Conservation (phyloP, 2,329 filamentous ascomycete genomes). For the Alternaria burnsii region DNA sequence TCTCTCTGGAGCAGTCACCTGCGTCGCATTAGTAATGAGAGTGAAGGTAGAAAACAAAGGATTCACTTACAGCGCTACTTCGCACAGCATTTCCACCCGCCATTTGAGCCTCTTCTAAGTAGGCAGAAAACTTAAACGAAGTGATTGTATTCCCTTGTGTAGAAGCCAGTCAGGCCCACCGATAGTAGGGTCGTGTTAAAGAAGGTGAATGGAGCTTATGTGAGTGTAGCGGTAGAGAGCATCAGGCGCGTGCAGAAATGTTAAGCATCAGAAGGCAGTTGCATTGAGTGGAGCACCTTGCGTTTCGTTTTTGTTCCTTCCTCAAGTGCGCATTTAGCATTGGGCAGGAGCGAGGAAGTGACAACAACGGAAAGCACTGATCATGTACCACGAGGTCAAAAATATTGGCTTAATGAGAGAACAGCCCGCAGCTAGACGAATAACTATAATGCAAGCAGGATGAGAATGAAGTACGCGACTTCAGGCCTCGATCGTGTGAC, state of each 20-base stretch:
- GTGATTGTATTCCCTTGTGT: background rate
- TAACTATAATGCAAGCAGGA: background rate
- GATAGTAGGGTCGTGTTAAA: background rate
- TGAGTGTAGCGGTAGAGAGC: background rate
- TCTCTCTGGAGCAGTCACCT: background rate
- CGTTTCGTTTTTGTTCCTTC: slow-evolving; percentile 16
- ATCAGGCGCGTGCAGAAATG: background rate
- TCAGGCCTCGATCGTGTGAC: background rate
- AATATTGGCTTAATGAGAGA: background rate
- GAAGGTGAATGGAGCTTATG: background rate
- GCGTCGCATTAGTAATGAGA: background rate
- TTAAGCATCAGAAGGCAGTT: background rate
- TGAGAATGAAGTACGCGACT: background rate
- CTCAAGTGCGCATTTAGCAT: background rate
- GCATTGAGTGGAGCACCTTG: slow-evolving; percentile 1
- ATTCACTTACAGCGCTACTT: background rate
- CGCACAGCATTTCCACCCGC: background rate
- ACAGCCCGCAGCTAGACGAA: background rate
- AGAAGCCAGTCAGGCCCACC: background rate
- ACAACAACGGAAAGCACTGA: background rate
- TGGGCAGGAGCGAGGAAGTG: slow-evolving; percentile 1
- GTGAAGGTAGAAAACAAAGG: background rate
- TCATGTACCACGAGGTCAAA: background rate
- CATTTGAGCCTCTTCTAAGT: background rate
- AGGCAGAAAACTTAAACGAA: background rate